Percentiles rank a stretch among this genome's conserved stretches.
Conservation (phyloP, 176 grass and related monocot species). For the Carex myosuroides region DNA sequence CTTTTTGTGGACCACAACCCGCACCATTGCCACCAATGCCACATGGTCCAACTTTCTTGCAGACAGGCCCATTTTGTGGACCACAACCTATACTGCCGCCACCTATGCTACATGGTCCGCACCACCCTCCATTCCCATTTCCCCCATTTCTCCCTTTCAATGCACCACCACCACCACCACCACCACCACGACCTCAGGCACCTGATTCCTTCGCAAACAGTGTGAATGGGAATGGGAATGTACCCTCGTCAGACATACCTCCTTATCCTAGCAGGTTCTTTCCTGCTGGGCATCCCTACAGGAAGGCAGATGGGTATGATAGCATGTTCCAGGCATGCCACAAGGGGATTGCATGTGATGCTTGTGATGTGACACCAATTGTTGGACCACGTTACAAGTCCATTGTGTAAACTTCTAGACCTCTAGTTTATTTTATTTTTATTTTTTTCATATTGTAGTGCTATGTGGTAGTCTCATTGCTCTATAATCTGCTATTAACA, state of each 20-base stretch:
- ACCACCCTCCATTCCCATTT: background rate
- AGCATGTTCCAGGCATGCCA: conserved; percentile 31
- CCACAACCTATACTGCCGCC: background rate
- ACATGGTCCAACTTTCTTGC: background rate
- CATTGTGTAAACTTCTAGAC: conserved; percentile 48
- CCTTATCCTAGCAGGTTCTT: conserved; percentile 34
- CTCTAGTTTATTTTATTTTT: background rate
- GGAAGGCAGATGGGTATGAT: conserved; percentile 25
- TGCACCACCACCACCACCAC: conserved; percentile 12
- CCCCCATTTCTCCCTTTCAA: conserved; percentile 12
- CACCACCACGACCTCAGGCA: background rate
- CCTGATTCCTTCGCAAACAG: background rate
- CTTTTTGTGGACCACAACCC: background rate
- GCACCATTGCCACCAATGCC: background rate
- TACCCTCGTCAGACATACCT: background rate
- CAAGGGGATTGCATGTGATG: conserved; percentile 64
- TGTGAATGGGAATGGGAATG: background rate
- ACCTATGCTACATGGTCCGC: background rate
- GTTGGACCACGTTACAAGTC: conserved; percentile 77
- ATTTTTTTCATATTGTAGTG: background rate
- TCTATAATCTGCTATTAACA: conserved; percentile 11
- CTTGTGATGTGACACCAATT: conserved; percentile 78
- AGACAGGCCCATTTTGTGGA: background rate
- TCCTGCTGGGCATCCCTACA: conserved; percentile 26
- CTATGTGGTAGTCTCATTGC: background rate